These are phyloP conservation scores for Stachybotrys echinatus DNA, from an alignment of 2,329 filamentous ascomycete species.

Conservation along the genomic window DNA sequence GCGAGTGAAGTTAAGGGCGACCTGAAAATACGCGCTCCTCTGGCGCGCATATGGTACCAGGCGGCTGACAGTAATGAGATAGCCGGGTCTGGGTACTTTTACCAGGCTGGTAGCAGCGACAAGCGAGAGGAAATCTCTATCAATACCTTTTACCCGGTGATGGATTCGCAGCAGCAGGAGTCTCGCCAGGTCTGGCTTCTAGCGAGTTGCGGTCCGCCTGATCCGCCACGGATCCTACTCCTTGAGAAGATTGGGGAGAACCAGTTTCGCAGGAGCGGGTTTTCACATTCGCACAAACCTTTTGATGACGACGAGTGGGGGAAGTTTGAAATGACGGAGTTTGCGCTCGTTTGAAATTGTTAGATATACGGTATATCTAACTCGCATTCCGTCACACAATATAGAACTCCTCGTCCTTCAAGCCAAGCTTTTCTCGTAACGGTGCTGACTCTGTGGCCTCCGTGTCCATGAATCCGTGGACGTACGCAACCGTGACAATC, in stretches of 20 bases:
- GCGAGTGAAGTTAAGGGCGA: background rate
- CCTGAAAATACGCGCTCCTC: background rate
- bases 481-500: background rate
- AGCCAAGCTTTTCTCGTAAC: background rate
- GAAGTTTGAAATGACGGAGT: background rate
- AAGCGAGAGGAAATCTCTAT: background rate
- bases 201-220: background rate
- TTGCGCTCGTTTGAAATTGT: background rate
- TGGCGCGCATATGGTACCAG: background rate
- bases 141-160: background rate
- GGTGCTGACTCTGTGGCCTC: background rate
- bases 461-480: slow-evolving; percentile 1
- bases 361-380: background rate
- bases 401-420: background rate
- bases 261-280: background rate
- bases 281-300: background rate
- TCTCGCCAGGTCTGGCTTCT: background rate
- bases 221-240: background rate
- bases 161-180: background rate
- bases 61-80: background rate
- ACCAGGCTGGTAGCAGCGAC: background rate
- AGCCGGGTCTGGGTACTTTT: background rate
- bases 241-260: background rate
- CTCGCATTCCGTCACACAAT: background rate
- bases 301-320: background rate